Percentiles rank a stretch among this genome's conserved stretches.
phyloP scores from a whole-genome alignment of 768 basidiomycete genomes.

The Rhizopogon rudus region DNA sequence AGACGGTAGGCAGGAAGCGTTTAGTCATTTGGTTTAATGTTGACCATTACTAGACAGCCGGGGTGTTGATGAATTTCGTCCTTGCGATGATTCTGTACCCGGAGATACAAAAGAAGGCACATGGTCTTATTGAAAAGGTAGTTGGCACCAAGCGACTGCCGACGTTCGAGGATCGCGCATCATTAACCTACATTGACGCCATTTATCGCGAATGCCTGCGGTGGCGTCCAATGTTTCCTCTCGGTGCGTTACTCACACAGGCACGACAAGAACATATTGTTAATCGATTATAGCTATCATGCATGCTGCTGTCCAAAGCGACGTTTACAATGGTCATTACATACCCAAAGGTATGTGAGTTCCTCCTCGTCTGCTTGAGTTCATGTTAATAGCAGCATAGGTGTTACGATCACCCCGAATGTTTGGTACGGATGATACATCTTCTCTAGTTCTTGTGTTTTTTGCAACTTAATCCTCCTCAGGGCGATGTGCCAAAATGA shows the following conservation, averaged over 20 bases:
- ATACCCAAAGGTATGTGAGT: constrained; percentile 28
- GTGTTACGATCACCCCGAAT: background rate
- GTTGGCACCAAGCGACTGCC: constrained; percentile 9
- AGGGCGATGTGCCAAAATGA: constrained; percentile 38
- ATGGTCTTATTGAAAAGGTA: constrained; percentile 7
- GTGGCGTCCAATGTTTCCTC: background rate
- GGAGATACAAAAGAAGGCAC: constrained; percentile 5
- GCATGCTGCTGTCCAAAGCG: constrained; percentile 2
- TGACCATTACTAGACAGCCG: background rate
- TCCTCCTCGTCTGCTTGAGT: no score
- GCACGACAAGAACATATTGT: background rate
- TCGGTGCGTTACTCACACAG: constrained; percentile 3
- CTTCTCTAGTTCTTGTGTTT: no score
- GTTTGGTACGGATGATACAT: background rate
- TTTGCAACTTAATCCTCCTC: background rate
- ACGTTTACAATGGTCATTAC: constrained; percentile 19
- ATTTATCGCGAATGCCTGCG: constrained; percentile 5
- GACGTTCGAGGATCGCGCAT: constrained; percentile 5
- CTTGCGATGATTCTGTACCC: constrained; percentile 10
- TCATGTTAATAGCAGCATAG: background rate
- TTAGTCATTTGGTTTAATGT: background rate
- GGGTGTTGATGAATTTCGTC: constrained; percentile 1
- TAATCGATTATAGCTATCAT: constrained; percentile 1
- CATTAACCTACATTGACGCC: constrained; percentile 9
- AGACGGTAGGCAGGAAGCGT: background rate